Evolutionary conservation across 2,329 filamentous ascomycete genomes (phyloP).

Genomic region (Colletotrichum graminicola): DNA sequence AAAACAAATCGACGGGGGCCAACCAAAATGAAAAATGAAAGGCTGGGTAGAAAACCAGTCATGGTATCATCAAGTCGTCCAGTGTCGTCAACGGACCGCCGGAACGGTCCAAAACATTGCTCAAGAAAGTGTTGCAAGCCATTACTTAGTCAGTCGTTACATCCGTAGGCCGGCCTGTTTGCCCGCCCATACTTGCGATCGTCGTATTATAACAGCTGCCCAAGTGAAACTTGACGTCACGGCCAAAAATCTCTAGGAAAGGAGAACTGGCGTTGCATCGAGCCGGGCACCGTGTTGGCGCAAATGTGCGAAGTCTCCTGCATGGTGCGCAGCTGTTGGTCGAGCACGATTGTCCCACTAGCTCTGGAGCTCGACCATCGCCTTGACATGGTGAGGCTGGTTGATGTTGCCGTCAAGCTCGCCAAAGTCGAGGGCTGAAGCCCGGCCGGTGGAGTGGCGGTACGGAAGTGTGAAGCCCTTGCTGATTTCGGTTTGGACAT

Average conservation of each 20-base stretch:
- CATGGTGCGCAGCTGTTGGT: slow-evolving; percentile 22
- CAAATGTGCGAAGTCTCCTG: slow-evolving; percentile 7
- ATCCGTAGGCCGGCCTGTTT: neutral
- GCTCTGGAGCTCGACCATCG: slow-evolving; percentile 40
- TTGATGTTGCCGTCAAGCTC: slow-evolving; percentile 33
- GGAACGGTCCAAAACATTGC: slow-evolving; percentile 33
- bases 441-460: slow-evolving; percentile 54
- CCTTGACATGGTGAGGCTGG: slow-evolving; percentile 30
- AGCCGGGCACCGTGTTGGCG: slow-evolving; percentile 21
- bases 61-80: slow-evolving; percentile 43
- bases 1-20: slow-evolving; percentile 24
- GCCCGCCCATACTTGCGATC: slow-evolving; percentile 11
- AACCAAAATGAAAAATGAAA: slow-evolving; percentile 36
- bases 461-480: slow-evolving; percentile 68
- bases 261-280: slow-evolving; percentile 23
- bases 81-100: slow-evolving; percentile 38
- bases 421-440: slow-evolving; percentile 41
- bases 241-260: slow-evolving; percentile 20
- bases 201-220: slow-evolving; percentile 21
- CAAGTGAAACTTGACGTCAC: neutral
- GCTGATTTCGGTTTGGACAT: slow-evolving; percentile 80
- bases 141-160: slow-evolving; percentile 34
- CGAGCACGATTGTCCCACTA: slow-evolving; percentile 40
- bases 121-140: slow-evolving; percentile 22
- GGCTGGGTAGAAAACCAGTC: slow-evolving; percentile 35